Base-by-base conservation (phyloP, 805 yeast species). In the Lipomyces japonicus region DNA sequence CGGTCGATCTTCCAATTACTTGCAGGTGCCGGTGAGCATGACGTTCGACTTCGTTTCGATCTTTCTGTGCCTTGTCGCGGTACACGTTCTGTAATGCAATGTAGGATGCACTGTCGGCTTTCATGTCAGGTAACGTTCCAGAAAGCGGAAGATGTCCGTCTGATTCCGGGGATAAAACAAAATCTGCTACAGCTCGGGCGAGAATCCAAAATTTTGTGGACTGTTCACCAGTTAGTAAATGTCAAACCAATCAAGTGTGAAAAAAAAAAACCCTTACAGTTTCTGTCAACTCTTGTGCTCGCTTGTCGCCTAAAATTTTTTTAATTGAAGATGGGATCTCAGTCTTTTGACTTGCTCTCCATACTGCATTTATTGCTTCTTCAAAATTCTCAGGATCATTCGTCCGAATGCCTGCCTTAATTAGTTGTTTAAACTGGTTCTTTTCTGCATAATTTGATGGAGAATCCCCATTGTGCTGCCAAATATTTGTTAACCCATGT, bases 91-190 rank as follows among this genome's bases (percentile, higher is more conserved):
- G 84, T 32, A 91, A 66, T 6, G 61, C 65, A 2, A 83, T 71
- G 64, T 85, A 91, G 48, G 71, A 71, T 6, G 68, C 65, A 0
- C 96, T 82, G 53, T 81, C 79, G 0, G 95, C 78, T 19, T 86
- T 84, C 96, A 91, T 91, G 64, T 90, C 97, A 0, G 96, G 95
- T 4, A 90, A 63, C 0, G 70, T 75, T 0, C 95, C 96, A 2
- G 82, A 73, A 1, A 87, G 66, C 0, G 96, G 95, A n/a, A 86
- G 69, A 16, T 54, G 51, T 1, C 50, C 49, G 26, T 24, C 59
- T 40, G 67, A 61, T 16, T 65, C 61, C 21, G 69, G 66, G 36
- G 40, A 38, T 0, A 44, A 54, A 0, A 80, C 72, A 64, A 80
- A 88, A 5, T 57, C 52, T 38, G 73, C 68, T 43, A 87, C 68